These are phyloP conservation scores for Pyrus betulifolia DNA, from an alignment of 306 rosid genomes.

Conservation along the genomic window DNA sequence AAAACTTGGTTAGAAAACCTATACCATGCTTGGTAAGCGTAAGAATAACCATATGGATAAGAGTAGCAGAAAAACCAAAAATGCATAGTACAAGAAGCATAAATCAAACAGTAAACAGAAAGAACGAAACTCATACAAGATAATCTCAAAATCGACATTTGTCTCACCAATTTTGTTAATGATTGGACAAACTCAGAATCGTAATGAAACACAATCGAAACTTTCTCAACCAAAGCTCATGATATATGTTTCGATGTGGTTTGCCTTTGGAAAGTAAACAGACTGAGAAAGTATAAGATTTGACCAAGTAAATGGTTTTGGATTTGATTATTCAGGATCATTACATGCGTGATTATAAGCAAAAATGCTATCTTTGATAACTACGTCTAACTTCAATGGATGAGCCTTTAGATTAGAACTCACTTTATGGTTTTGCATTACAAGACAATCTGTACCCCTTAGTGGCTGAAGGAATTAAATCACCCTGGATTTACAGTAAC, in stretches of 20 bases:
- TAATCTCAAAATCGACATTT: background rate
- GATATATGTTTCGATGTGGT: background rate
- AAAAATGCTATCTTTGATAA: background rate
- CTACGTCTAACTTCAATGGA: background rate
- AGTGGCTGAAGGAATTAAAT: background rate
- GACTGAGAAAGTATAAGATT: background rate
- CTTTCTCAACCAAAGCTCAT: background rate
- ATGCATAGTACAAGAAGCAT: background rate
- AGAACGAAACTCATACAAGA: background rate
- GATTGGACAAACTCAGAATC: background rate
- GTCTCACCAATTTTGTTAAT: background rate
- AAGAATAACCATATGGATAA: background rate
- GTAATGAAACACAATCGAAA: no score
- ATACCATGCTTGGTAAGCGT: background rate
- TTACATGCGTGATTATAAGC: background rate
- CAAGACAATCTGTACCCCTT: slow-evolving; percentile 65
- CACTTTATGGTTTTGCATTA: slow-evolving; percentile 77
- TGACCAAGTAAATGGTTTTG: background rate
- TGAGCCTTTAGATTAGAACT: slow-evolving; percentile 24
- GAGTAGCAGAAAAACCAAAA: background rate
- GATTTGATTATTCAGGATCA: background rate
- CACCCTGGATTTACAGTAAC: background rate
- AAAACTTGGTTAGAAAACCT: background rate
- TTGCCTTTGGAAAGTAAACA: background rate
- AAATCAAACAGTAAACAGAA: background rate